Evolutionary conservation across 352 stramenopile species (phyloP).

Genomic region (Globisporangium megalacanthum): DNA sequence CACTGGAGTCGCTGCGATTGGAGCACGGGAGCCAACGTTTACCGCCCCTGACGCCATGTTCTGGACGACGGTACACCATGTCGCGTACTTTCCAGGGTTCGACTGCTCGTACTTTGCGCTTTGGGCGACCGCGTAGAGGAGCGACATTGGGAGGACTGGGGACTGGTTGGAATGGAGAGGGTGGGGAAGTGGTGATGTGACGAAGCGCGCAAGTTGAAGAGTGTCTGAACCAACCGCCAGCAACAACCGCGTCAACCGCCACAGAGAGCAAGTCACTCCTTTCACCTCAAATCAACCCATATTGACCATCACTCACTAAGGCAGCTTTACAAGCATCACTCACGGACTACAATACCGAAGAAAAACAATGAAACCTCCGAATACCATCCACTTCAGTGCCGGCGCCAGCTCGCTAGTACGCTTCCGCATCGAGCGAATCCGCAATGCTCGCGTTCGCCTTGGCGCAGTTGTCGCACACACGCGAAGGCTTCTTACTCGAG

Average conservation of each 20-base stretch:
- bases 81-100: constrained; percentile 5
- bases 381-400: too few species aligned
- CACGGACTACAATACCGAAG: neutral
- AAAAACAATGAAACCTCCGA: too few species aligned
- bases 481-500: constrained; percentile 73
- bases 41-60: constrained; percentile 11
- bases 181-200: neutral
- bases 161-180: neutral
- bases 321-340: neutral
- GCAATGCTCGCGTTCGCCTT: constrained; percentile 36
- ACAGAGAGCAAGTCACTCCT: too few species aligned
- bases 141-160: constrained; percentile 6
- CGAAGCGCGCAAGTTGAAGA: neutral
- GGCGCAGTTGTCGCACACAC: constrained; percentile 69
- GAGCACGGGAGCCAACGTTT: constrained; percentile 3
- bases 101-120: constrained; percentile 3
- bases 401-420: neutral
- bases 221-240: too few species aligned
- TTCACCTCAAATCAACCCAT: constrained; percentile 1
- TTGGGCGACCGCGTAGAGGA: constrained; percentile 12
- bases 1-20: constrained; percentile 1
- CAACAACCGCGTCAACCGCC: too few species aligned
- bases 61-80: constrained; percentile 6
- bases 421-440: constrained; percentile 20
- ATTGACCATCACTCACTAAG: neutral